Evolutionary conservation across 352 stramenopile species (phyloP), one percentile per base, ranked within the genome.

Genomic region (Globisporangium nunn): DNA sequence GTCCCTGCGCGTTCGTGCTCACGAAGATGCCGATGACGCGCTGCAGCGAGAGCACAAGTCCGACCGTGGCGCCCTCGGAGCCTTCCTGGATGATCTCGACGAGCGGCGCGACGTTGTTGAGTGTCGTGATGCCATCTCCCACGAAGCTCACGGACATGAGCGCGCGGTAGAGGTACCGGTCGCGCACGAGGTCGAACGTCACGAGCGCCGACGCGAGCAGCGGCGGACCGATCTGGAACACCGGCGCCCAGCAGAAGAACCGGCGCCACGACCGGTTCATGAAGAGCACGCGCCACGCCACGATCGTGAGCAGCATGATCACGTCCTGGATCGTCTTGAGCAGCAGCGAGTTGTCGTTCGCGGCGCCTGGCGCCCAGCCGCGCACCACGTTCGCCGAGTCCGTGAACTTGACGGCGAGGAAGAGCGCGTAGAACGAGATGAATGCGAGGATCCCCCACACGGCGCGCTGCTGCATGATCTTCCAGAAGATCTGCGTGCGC

Each of bases 381-480:
- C 54, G 50, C 6, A 74, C 45, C 4, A 59, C 44, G 23, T 15
- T 52, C 3, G 45, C 56, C 5, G 57, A 56, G 54, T 73, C 65
- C 4, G 10, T 54, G 50, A 78, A 73, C 15, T 59, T 48, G 47
- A 75, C 68, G 23, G 54, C 49, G 15, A 73, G 43, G 53, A 75
- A 73, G 35, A 68, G 63, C 46, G 57, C 59, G 51, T 69, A 74
- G 50, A 78, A 56, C 39, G 23, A 52, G 18, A 75, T 62, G 58
- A 78, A 78, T 58, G 64, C 59, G 55, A 78, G 58, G 31, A 72
- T 50, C 40, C 63, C 57, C 70, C 70, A 78, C 57, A 78, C 70
- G 0, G 66, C 70, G 50, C 73, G 72, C 33, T 76, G 70, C 62
- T 78, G 67, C 66, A 74, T 74, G 61, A 75, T 78, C 52, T 72